Conservation (phyloP, 177 flowering plant species). For the Tripterygium wilfordii region DNA sequence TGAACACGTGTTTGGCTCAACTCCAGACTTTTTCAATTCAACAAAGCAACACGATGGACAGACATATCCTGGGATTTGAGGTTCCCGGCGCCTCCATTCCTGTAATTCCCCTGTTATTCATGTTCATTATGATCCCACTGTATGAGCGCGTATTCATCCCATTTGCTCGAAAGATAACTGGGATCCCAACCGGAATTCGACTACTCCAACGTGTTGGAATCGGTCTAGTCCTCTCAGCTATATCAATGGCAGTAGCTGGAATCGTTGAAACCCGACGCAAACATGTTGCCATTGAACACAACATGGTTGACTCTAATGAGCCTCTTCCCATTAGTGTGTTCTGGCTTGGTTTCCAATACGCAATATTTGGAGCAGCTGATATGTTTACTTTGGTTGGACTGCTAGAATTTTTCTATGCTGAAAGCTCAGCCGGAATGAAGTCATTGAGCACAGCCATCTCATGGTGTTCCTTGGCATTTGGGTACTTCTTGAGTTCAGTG, state of each 20-base stretch:
- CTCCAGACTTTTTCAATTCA: slow-evolving; percentile 71
- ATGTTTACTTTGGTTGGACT: slow-evolving; percentile 67
- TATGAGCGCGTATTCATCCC: slow-evolving; percentile 68
- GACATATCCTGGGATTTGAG: slow-evolving; percentile 29
- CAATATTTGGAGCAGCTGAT: slow-evolving; percentile 59
- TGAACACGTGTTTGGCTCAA: slow-evolving; percentile 76
- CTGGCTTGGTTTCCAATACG: slow-evolving; percentile 62
- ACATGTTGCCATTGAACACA: slow-evolving; percentile 34
- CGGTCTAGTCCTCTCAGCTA: slow-evolving; percentile 53
- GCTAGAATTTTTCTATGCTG: slow-evolving; percentile 63
- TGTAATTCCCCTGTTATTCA: slow-evolving; percentile 52
- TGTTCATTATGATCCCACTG: slow-evolving; percentile 47
- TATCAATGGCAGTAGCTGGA: slow-evolving; percentile 66
- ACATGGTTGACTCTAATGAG: slow-evolving; percentile 40
- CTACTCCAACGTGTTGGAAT: slow-evolving; percentile 58
- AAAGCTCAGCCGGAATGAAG: slow-evolving; percentile 69
- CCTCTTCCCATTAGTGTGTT: slow-evolving; percentile 61
- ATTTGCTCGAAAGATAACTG: slow-evolving; percentile 43
- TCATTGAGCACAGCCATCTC: slow-evolving; percentile 54
- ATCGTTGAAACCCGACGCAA: slow-evolving; percentile 48
- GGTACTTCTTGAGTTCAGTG: slow-evolving; percentile 55
- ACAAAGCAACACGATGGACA: slow-evolving; percentile 63
- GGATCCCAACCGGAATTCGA: slow-evolving; percentile 61
- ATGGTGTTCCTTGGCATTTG: slow-evolving; percentile 61
- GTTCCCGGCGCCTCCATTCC: slow-evolving; percentile 60